Evolutionary conservation across 345 rosid species (phyloP), one percentile per base, ranked within the genome.

Genomic region (Moricandia arvensis): DNA sequence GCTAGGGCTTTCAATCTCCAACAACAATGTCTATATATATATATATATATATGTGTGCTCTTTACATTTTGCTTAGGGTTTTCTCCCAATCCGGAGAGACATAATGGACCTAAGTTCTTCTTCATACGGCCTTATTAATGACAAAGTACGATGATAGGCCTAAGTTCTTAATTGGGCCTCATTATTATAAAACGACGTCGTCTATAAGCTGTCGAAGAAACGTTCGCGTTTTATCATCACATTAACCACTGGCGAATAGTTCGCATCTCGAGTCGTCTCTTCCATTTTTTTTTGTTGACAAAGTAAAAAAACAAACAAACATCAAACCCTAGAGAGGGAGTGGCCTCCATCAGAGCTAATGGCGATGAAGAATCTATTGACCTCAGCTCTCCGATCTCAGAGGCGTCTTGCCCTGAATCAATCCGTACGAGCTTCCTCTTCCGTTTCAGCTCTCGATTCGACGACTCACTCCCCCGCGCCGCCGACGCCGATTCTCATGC

Each of bases 341-440:
- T 33, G 49, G 45, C 47, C 59, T 57, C 41, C 69, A 74, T 65
- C 80, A 45, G 1, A 27, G 1, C 31, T 57, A 72, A 86, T 86
- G 89, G 87, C 87, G 70, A 59, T 79, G 18, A 80, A 81, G 64
- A 62, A 80, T 75, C 84, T 92, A 7, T 80, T 89, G 4, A 58
- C 86, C 60, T 9, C 82, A 18, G 86, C 90, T 54, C 93, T 89
- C 43, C 87, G 93, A 75, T 85, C 93, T 18, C 85, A 77, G 75
- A 77, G 73, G 5, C 83, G 85, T 49, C 31, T 62, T 37, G 6
- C 77, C 73, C 8, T 76, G 13, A 81, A 64, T 27, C 74, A 76
- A 55, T 2, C 80, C 18, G 21, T 66, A 29, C 80, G 97, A 60
- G 84, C 83, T 31, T 75, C 86, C 10, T 87, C 90, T 4, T 84